Evolutionary conservation across 495 filamentous ascomycete species (phyloP), one percentile per base, ranked within the genome.

Genomic region (Podospora didyma): DNA sequence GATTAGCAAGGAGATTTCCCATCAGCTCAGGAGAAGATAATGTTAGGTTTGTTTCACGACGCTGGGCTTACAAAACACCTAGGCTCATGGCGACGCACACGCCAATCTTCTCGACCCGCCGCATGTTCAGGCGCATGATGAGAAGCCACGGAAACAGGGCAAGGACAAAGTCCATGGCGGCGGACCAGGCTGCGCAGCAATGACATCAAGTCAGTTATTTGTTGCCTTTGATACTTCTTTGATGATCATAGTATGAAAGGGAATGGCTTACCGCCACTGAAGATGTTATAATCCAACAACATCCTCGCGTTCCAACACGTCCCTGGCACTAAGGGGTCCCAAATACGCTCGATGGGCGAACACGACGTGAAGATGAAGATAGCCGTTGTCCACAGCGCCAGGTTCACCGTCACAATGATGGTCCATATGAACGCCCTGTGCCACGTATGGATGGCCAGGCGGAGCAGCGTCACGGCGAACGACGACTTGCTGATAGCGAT

Each of bases 11-110:
- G 16, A 17, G 12, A 41, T 5, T 14, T 41, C 12, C 16, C n/a
- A 17, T 3, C 6, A 17, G 37, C 3, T 5, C 3, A 17, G 37
- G 37, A 17, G 37, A 14, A 17, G 37, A 14, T 3, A 19, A 7
- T 47, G 22, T 5, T 24, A n/a, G n/a, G n/a, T n/a, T n/a, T n/a
- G n/a, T n/a, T n/a, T n/a, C n/a, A n/a, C n/a, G n/a, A n/a, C n/a
- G n/a, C n/a, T n/a, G n/a, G n/a, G 41, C 45, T 20, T 47, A 63
- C 63, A 66, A 59, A 6, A 66, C 16, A 6, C 63, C 61, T 48
- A 59, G 51, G 19, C 61, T 61, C 61, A 66, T 66, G 20, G 61
- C 63, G 9, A 59, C 11, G 28, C 49, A 58, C 4, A 64, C 48
- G 5, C 63, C 63, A 7, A 64, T 47, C 53, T 64, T 66, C 42